These are phyloP conservation scores for Auriscalpium vulgare DNA, from an alignment of 768 basidiomycete genomes.

Conservation along the genomic window DNA sequence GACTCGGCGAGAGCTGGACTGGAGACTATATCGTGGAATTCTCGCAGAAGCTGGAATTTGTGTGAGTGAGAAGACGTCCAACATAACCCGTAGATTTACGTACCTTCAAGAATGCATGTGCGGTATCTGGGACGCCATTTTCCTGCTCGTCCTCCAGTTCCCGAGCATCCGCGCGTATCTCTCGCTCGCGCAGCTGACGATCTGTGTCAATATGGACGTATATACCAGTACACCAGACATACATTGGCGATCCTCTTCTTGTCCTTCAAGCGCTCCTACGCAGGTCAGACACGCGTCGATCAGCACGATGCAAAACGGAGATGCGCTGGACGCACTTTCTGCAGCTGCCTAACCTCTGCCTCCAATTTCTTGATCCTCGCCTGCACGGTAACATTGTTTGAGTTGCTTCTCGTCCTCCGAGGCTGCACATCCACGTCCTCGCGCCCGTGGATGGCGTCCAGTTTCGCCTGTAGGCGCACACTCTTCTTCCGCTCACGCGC, in stretches of 20 bases:
- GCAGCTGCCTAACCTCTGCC: not conserved
- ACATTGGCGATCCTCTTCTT: slow-evolving; percentile 3
- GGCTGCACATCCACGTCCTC: slow-evolving; percentile 19
- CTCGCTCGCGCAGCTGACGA: slow-evolving; percentile 23
- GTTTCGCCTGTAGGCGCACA: slow-evolving; percentile 9
- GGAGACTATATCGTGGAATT: slow-evolving; percentile 32
- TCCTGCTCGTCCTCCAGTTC: slow-evolving; percentile 26
- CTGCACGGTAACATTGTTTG: not conserved
- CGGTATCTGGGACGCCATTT: slow-evolving; percentile 25
- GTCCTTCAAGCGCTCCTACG: not conserved
- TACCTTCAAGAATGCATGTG: slow-evolving; percentile 36
- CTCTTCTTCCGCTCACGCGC: slow-evolving; percentile 11
- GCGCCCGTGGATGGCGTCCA: slow-evolving; percentile 11
- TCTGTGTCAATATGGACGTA: not conserved
- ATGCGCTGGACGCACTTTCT: slow-evolving; percentile 1
- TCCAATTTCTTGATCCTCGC: not conserved
- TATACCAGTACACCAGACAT: not conserved
- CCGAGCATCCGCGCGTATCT: slow-evolving; percentile 29
- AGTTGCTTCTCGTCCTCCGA: not conserved
- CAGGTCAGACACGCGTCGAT: not conserved
- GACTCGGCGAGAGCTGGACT: slow-evolving; percentile 27
- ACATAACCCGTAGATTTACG: not conserved
- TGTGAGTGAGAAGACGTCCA: not conserved
- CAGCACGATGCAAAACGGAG: not conserved
- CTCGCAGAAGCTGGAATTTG: slow-evolving; percentile 29